Base-by-base conservation (phyloP, 495 filamentous ascomycete species). In the Tuber microsphaerosporum region DNA sequence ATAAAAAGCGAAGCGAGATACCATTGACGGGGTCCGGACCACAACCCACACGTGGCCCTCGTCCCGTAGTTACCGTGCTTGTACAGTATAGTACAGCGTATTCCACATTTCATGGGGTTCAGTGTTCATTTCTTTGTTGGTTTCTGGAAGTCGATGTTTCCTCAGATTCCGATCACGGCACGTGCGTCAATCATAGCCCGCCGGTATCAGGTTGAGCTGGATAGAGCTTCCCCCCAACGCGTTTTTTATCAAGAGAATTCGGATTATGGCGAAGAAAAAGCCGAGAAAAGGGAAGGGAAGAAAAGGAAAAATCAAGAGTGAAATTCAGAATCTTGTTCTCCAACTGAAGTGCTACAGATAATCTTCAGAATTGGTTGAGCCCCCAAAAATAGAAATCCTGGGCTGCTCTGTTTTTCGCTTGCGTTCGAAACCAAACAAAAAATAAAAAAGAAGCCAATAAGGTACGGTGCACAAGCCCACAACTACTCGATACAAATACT, bases 111-210 rank as follows among this genome's bases (percentile, higher is more conserved):
- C n/a, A 22, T 61, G 48, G 9, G 51, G 51, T 31, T 61, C 51
- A 14, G 12, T 8, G n/a, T 44, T 77, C 72, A 70, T 79, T 79
- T 73, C 73, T 79, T 75, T 79, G 77, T 71, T 34, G 70, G 73
- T 75, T 79, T 79, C 73, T 73, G 76, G 71, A 75, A 75, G 74
- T 61, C 51, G 51, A 78, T 42, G 69, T 73, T 73, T 79, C 72
- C 76, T 68, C 46, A 75, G 34, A 51, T 39, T 37, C 44, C 44
- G n/a, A 69, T 51, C 37, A 16, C 42, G 71, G 75, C 75, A 78
- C 76, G 75, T 78, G 76, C 51, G 75, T 65, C 76, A 73, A 48
- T 45, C 34, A 37, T 37, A 39, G 39, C 68, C 26, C 12, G 10
- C 51, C n/a, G 4, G 51, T 61, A 14, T 10, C 51, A 22, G 26